Evolutionary conservation across 1,139 yeast species (phyloP).

Genomic region (Saccharomycopsis hybrid): DNA sequence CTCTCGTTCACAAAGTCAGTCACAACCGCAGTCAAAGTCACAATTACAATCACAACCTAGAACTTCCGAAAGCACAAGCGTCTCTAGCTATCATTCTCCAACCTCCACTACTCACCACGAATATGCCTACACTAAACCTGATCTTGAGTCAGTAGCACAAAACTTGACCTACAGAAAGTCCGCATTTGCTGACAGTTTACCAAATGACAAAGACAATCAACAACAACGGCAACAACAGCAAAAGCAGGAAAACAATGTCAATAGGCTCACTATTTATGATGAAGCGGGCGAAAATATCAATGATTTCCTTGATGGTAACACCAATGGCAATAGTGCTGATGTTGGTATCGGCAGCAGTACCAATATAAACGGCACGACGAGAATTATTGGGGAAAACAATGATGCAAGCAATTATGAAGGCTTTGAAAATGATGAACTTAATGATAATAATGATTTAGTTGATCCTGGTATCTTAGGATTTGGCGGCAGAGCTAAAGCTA

Average conservation of each 20-base stretch:
- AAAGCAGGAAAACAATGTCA: neutral
- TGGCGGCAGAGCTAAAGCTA: neutral
- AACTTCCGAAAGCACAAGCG: too few species aligned
- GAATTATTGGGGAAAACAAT: neutral
- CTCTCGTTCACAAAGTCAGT: slow-evolving; percentile 16
- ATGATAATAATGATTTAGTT: neutral
- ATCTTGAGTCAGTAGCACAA: slow-evolving; percentile 14
- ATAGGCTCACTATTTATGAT: too few species aligned
- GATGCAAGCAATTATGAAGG: neutral
- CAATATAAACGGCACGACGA: too few species aligned
- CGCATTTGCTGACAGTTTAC: slow-evolving; percentile 12
- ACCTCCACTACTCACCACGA: neutral
- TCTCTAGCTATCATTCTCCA: too few species aligned
- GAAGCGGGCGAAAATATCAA: neutral
- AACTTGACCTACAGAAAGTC: slow-evolving; percentile 18
- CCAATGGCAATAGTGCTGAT: neutral
- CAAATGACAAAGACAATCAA: neutral
- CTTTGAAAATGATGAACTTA: neutral
- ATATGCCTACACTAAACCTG: slow-evolving; percentile 17
- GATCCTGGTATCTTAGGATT: neutral
- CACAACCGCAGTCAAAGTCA: neutral
- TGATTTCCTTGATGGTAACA: neutral
- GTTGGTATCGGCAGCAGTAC: too few species aligned
- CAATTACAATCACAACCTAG: too few species aligned
- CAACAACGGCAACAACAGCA: neutral